Evolutionary conservation across 495 filamentous ascomycete species (phyloP).

Genomic region (Neurospora sp.): DNA sequence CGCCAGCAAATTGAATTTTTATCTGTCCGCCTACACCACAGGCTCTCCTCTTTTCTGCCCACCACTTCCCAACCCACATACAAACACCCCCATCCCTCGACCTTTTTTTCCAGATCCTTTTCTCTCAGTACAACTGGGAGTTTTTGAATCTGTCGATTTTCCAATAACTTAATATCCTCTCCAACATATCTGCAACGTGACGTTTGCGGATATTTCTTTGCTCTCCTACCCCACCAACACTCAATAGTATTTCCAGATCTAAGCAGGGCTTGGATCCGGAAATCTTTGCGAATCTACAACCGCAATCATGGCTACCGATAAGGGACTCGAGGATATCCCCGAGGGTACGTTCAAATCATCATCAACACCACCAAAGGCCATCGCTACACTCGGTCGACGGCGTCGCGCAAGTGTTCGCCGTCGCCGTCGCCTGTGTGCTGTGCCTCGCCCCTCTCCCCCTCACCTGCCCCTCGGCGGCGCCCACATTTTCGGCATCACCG

Average conservation of each 20-base stretch:
- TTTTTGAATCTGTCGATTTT: constrained; percentile 32
- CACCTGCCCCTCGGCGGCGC: neutral
- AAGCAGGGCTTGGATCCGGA: constrained; percentile 65
- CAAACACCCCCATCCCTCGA: constrained; percentile 16
- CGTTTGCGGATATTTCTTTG: constrained; percentile 32
- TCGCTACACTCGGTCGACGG: neutral
- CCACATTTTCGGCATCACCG: neutral
- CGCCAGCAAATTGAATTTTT: constrained; percentile 21
- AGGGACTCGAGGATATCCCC: constrained; percentile 93
- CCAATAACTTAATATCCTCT: constrained; percentile 26
- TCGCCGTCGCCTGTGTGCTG: neutral
- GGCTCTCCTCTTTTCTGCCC: constrained; percentile 22
- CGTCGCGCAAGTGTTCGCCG: neutral
- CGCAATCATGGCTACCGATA: constrained; percentile 94
- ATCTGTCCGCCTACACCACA: constrained; percentile 9
- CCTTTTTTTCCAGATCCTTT: constrained; percentile 23
- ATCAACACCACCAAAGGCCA: neutral
- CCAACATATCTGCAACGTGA: constrained; percentile 25
- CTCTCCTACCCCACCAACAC: constrained; percentile 35
- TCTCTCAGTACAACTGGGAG: constrained; percentile 35
- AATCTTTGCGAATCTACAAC: constrained; percentile 33
- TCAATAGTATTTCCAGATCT: constrained; percentile 40
- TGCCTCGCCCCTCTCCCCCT: neutral
- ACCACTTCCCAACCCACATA: constrained; percentile 21
- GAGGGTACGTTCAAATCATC: constrained; percentile 54